Percentiles rank a stretch among this genome's conserved stretches.
Evolutionary conservation across 805 yeast genomes (phyloP).

Genomic region (Ogataea siamensis): DNA sequence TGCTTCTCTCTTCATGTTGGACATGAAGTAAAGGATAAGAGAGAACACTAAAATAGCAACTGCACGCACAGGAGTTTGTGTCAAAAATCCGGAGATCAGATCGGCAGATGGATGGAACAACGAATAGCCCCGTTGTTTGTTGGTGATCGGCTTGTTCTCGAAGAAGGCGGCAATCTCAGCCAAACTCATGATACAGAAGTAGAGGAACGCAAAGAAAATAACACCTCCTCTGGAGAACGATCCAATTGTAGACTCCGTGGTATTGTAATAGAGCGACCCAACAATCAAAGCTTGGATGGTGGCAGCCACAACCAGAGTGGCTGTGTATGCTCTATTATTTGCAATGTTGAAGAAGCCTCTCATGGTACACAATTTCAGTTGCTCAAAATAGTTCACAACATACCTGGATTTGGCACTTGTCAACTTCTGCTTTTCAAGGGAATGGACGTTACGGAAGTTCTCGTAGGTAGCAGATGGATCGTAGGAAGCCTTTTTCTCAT

Average conservation of each 20-base stretch:
- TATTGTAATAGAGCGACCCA: constrained; percentile 58
- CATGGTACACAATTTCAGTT: constrained; percentile 47
- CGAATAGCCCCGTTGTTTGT: constrained; percentile 62
- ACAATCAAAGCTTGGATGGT: constrained; percentile 55
- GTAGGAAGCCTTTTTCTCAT: constrained; percentile 33
- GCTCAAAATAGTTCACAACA: constrained; percentile 45
- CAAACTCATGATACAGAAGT: constrained; percentile 57
- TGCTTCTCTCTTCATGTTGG: constrained; percentile 48
- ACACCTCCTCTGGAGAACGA: constrained; percentile 64
- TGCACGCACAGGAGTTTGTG: constrained; percentile 57
- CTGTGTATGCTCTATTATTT: constrained; percentile 57
- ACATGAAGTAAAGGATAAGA: constrained; percentile 50
- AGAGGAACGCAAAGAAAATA: constrained; percentile 58
- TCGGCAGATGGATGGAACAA: constrained; percentile 66
- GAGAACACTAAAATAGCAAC: constrained; percentile 48
- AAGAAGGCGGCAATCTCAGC: constrained; percentile 61
- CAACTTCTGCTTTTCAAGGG: constrained; percentile 37
- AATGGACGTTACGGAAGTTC: constrained; percentile 30
- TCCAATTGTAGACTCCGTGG: constrained; percentile 48
- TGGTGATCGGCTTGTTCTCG: constrained; percentile 60
- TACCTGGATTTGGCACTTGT: constrained; percentile 39
- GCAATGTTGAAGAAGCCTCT: constrained; percentile 54
- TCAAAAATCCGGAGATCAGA: constrained; percentile 53
- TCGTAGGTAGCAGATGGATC: constrained; percentile 36
- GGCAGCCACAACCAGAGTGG: constrained; percentile 48